Conservation (phyloP, 768 basidiomycete genomes). For the Hygrocybe coccinea region DNA sequence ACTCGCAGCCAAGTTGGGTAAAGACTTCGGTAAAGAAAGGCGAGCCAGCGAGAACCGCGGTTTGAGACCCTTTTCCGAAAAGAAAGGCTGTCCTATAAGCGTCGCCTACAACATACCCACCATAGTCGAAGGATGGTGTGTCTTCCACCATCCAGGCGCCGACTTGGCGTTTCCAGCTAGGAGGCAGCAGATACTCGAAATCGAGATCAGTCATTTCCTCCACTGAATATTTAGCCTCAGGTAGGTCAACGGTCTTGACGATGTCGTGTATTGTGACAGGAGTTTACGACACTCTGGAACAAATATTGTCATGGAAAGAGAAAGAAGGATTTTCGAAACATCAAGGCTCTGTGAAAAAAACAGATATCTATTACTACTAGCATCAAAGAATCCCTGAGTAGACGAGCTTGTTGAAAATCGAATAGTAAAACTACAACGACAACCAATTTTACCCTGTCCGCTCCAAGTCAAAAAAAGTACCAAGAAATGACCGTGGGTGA, state of each 20-base stretch:
- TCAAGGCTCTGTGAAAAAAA: too few relatives aligned
- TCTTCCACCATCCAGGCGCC: slow-evolving; percentile 86
- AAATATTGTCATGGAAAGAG: too few relatives aligned
- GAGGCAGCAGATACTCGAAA: slow-evolving; percentile 76
- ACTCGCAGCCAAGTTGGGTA: slow-evolving; percentile 84
- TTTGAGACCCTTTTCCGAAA: slow-evolving; percentile 79
- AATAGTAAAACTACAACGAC: background rate
- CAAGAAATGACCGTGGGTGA: background rate
- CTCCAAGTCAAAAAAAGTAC: background rate
- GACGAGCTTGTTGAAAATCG: too few relatives aligned
- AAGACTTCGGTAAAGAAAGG: slow-evolving; percentile 97
- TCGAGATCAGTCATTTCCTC: slow-evolving; percentile 22
- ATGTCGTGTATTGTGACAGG: too few relatives aligned
- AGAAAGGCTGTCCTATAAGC: slow-evolving; percentile 79
- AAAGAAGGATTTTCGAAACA: too few relatives aligned
- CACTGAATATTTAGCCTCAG: too few relatives aligned
- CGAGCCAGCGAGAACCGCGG: slow-evolving; percentile 83
- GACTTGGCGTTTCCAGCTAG: slow-evolving; percentile 85
- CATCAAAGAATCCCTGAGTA: too few relatives aligned
- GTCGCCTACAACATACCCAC: slow-evolving; percentile 94
- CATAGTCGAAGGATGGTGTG: slow-evolving; percentile 93
- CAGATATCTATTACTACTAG: too few relatives aligned
- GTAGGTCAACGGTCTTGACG: too few relatives aligned
- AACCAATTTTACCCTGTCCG: background rate
- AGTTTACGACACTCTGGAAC: too few relatives aligned